Evolutionary conservation across 768 basidiomycete species (phyloP), one percentile per base, ranked within the genome.

Genomic region (Tricholoma matsutake): DNA sequence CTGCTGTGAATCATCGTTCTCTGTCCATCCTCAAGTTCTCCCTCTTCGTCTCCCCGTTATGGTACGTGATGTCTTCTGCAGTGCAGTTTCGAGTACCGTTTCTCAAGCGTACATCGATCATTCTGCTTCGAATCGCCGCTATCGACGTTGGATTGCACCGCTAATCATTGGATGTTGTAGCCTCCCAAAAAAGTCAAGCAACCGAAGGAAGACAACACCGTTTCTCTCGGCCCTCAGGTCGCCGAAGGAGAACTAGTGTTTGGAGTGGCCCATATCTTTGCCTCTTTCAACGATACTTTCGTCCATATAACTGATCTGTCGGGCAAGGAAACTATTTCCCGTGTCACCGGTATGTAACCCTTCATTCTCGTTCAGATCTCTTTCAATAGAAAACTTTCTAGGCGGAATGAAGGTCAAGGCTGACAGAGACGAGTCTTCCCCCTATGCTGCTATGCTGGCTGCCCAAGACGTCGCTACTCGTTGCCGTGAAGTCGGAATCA

Each of bases 401-500:
- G 93, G 94, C 76, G 97, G 97, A 63, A 98, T 98, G 97, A 98
- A 98, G 83, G 97, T 99, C 80, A 99, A 98, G 83, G 97, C 96
- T 11, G 97, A 99, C 79, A 91, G 97, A 79, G 97, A 99, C 81
- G 97, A 99, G 81, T 98, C 95, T 43, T 98, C 96, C 22, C 93
- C 92, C 16, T 93, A 97, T 73, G 94, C 95, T 56, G 94, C 96
- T 74, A 96, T 97, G 96, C 83, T 98, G 75, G 96, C 96, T 58
- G 95, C 96, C 45, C 96, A 98, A 81, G 96, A 98, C 69, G 94
- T 95, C 67, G 96, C 96, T 61, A 75, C 82, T 56, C 93, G 96
- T 68, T 99, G 97, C 90, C 92, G 92, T 73, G 97, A 98, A 80
- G 93, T 98, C 68, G 97, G 97, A 59, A 91, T 99, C 79, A 98